Evolutionary conservation across 2,329 filamentous ascomycete genomes (phyloP), one percentile per base, ranked within the genome.

Genomic region (Trichoderma koningii): DNA sequence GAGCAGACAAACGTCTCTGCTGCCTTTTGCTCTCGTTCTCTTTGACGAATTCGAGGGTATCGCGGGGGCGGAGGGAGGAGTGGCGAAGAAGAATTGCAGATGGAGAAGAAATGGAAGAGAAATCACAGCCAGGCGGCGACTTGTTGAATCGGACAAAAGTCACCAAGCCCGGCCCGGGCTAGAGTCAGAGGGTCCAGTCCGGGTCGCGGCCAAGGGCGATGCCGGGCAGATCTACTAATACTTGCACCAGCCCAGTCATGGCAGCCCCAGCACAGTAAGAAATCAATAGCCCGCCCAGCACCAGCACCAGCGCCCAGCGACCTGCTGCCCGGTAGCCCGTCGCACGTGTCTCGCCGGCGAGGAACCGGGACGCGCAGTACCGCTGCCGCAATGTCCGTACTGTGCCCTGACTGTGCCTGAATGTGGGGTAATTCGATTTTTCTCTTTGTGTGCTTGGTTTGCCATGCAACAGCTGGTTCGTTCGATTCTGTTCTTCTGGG

Each of bases 1-100:
- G 53, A 56, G 53, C 28, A 23, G 38, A 45, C 23, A 28, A 21
- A 17, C 23, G 44, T 41, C 53, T 28, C 53, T 48, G 17, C 3
- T 52, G n/a, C 5, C 50, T 23, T 42, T 59, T 30, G n/a, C 2
- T 21, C 12, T 38, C 12, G 14, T 41, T n/a, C 21, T 34, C 34
- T 41, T 3, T 12, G 28, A 26, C 55, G 63, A 66, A 61, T 52
- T 51, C 14, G n/a, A 61, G 66, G 62, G 64, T 66, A 56, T 51
- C 53, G 57, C 57, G 45, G 47, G 47, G 38, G 21, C 3, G 10
- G 34, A 44, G 3, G 28, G 30, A 64, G 47, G 52, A 50, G 42
- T 47, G 42, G 52, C 28, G 34, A 44, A n/a, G 21, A 34, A 44
- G 21, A 64, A 45, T 14, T 38, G 34, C 34, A 38, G 52, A 56